Evolutionary conservation across 148 eudicot species (phyloP), one percentile per base, ranked within the genome.

Genomic region (Vaccinium darrowii): DNA sequence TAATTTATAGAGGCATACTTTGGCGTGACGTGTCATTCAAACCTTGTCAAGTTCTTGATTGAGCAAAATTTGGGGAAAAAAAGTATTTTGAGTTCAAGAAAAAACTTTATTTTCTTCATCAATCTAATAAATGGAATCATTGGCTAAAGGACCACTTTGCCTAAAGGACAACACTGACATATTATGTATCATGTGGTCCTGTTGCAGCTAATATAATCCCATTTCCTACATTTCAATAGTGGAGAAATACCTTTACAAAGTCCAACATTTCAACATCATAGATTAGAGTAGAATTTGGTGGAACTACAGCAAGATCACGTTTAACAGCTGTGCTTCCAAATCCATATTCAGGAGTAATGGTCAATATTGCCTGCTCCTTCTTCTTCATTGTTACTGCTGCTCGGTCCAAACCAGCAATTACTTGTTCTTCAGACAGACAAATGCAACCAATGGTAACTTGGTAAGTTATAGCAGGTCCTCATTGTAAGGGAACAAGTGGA

Each of bases 231-330:
- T 57, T 82, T 79, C 57, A 78, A 33, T 30, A 72, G 23, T 5
- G 67, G 2, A 77, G 62, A 62, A 52, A 74, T 76, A 93, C 95
- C 95, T 88, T 92, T 23, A 86, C 58, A 82, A 91, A 92, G 83
- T 93, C 90, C 83, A 92, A 80, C 93, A 92, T 89, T 89, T 93
- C 93, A 79, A 92, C 88, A 77, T 93, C 92, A 87, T 87, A 93
- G 36, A 88, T 9, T 58, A 93, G 3, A 67, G 91, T 86, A 15
- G 95, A 92, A 82, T 63, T 88, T 76, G 94, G 90, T 53, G 93
- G 93, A 81, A 93, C 85, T 14, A 85, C 39, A 78, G 94, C 90
- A 81, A 84, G 86, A 86, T 90, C 91, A 63, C 84, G 80, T 86
- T 87, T 87, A 50, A 86, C 90, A 88, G 91, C 92, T 72, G 82